These are phyloP conservation scores for Senna siamea DNA, from an alignment of 306 rosid species.

Conservation along the genomic window DNA sequence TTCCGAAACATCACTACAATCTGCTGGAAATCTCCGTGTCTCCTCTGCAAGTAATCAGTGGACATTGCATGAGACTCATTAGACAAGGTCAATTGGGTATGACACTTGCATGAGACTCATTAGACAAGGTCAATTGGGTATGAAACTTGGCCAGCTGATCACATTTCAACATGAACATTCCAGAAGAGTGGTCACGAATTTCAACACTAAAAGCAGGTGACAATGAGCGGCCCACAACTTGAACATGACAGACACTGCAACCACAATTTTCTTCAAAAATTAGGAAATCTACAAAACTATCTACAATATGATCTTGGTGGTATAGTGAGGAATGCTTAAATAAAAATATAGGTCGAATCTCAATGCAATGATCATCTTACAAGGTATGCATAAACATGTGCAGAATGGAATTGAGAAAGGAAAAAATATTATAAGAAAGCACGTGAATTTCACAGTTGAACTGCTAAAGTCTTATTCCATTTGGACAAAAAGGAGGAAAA, in stretches of 20 bases:
- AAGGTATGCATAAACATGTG: neutral
- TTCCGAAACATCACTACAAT: conserved; percentile 48
- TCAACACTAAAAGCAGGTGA: conserved; percentile 70
- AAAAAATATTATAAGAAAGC: neutral
- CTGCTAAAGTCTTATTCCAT: neutral
- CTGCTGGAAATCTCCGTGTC: conserved; percentile 41
- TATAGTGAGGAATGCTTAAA: neutral
- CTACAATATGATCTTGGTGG: neutral
- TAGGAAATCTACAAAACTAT: conserved; percentile 28
- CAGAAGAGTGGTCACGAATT: conserved; percentile 61
- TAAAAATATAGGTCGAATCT: neutral
- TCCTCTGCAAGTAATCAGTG: conserved; percentile 28
- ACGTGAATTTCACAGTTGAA: neutral
- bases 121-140: conserved; percentile 37
- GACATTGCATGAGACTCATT: conserved; percentile 29
- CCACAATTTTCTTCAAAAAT: conserved; percentile 32
- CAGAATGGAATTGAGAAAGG: neutral
- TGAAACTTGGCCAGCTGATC: conserved; percentile 36
- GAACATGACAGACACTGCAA: conserved; percentile 76
- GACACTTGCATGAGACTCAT: conserved; percentile 32
- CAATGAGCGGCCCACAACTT: conserved; percentile 64
- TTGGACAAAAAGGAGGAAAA: neutral
- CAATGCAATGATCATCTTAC: neutral
- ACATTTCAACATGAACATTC: conserved; percentile 59
- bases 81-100: conserved; percentile 37